Conservation (phyloP, 495 filamentous ascomycete species). For the Neurospora sublineolata region DNA sequence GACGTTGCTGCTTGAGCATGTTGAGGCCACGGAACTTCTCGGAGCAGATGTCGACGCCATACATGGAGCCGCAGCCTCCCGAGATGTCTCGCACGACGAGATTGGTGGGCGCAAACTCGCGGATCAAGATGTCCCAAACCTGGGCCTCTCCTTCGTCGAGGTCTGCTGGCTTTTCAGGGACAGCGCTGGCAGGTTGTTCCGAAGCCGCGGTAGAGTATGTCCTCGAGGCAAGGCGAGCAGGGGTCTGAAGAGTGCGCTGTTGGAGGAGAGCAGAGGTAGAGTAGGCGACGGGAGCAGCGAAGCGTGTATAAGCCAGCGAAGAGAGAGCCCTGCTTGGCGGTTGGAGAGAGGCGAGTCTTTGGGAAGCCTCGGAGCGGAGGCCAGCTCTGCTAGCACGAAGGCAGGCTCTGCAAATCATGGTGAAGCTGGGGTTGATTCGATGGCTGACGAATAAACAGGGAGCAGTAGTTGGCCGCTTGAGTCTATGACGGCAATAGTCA, state of each 20-base stretch:
- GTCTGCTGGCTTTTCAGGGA: constrained; percentile 28
- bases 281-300: not conserved
- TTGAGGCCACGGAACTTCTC: constrained; percentile 51
- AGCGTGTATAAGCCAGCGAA: not conserved
- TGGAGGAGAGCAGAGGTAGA: not conserved
- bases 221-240: not conserved
- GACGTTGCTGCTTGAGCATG: constrained; percentile 60
- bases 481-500: not conserved
- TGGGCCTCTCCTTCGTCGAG: constrained; percentile 32
- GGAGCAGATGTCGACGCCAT: constrained; percentile 57
- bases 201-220: not conserved
- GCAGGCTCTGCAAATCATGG: constrained; percentile 19
- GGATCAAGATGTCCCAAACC: constrained; percentile 33
- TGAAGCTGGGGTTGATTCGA: not conserved
- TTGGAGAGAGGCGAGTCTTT: not conserved
- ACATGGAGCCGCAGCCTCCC: constrained; percentile 74
- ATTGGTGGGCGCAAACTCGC: constrained; percentile 33
- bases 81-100: constrained; percentile 60
- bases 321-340: not conserved
- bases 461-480: not conserved
- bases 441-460: not conserved
- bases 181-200: not conserved
- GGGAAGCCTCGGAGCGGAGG: not conserved
- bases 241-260: constrained; percentile 4
- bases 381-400: constrained; percentile 8